Base-by-base conservation (phyloP, 1,284 basidiomycete species). In the Mycosarcoma maydis region DNA sequence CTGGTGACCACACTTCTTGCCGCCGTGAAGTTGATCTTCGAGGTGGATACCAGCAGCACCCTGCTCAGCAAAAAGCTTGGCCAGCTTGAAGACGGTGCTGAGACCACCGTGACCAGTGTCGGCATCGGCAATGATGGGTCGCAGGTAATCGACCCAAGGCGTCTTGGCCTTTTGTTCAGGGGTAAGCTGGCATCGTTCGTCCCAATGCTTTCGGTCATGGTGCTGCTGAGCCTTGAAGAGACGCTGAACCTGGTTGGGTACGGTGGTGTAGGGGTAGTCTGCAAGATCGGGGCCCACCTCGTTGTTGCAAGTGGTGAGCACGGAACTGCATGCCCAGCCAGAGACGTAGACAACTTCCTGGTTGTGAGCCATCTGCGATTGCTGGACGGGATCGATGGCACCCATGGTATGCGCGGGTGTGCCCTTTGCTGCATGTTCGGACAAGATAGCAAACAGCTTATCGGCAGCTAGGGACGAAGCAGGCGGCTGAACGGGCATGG, bases 261-360 rank as follows among this genome's bases (percentile, higher is more conserved):
- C 92, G 0, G 92, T 95, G 7, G 92, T 94, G 82, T 94, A 95
- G 0, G 92, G 92, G 81, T 95, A 95, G 82, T 95, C 83, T 26
- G 94, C 96, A 80, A 98, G 88, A 85, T 98, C 95, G 34, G 95
- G 95, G 39, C 95, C 95, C 50, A 97, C 94, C 84, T 98, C 96
- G 79, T 98, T 94, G 78, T 88, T 91, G 26, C 89, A 90, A 2
- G 94, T 96, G 32, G 79, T 81, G 23, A 82, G 67, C 14, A 81
- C 79, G 22, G 92, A 92, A 47, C 92, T 86, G 54, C 94, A 87
- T 59, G 94, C 97, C 94, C 95, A 99, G 23, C 95, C 95, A 34
- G 92, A 96, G 23, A 99, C 87, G 82, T 98, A 98, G 43, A 98
- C 90, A 20, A 92, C 90, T 80, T 98, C 92, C 78, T 96, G 92